Evolutionary conservation across 225 moss, liverwort and hornwort species (phyloP).

Genomic region (Anthoceros angustus): DNA sequence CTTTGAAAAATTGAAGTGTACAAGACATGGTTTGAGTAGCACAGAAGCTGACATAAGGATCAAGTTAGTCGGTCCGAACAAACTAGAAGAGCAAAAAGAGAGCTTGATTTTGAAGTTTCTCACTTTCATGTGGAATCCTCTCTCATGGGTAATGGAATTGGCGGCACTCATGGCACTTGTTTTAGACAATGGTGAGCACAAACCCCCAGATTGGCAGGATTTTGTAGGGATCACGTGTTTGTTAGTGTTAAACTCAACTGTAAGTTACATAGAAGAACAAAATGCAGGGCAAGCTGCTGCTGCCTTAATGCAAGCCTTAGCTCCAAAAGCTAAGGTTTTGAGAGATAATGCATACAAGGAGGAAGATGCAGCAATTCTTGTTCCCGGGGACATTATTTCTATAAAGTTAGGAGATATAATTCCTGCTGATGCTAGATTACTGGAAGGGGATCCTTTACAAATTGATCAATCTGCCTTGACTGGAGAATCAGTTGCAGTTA

Average conservation of each 20-base stretch:
- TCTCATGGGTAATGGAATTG: conserved; percentile 30
- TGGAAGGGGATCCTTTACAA: conserved; percentile 41
- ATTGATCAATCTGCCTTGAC: conserved; percentile 45
- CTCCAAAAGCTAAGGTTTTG: conserved; percentile 35
- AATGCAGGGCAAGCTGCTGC: conserved; percentile 46
- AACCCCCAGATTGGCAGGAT: conserved; percentile 43
- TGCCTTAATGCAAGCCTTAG: conserved; percentile 39
- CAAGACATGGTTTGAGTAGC: not conserved
- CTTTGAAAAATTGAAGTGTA: not conserved
- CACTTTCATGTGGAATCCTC: conserved; percentile 28
- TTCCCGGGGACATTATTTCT: conserved; percentile 41
- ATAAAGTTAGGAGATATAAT: conserved; percentile 50
- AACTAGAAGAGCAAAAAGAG: conserved; percentile 21
- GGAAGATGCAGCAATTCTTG: conserved; percentile 33
- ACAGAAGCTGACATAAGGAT: not conserved
- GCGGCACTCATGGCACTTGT: conserved; percentile 30
- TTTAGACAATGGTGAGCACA: conserved; percentile 28
- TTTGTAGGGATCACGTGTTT: conserved; percentile 36
- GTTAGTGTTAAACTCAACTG: conserved; percentile 36
- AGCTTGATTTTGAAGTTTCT: conserved; percentile 20
- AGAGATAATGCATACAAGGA: conserved; percentile 27
- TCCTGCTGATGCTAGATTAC: conserved; percentile 38
- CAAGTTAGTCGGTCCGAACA: not conserved
- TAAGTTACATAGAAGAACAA: conserved; percentile 44
- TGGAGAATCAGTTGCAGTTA: conserved; percentile 41